phyloP scores from a whole-genome alignment of 768 basidiomycete genomes.

The Tricholoma furcatifolium region DNA sequence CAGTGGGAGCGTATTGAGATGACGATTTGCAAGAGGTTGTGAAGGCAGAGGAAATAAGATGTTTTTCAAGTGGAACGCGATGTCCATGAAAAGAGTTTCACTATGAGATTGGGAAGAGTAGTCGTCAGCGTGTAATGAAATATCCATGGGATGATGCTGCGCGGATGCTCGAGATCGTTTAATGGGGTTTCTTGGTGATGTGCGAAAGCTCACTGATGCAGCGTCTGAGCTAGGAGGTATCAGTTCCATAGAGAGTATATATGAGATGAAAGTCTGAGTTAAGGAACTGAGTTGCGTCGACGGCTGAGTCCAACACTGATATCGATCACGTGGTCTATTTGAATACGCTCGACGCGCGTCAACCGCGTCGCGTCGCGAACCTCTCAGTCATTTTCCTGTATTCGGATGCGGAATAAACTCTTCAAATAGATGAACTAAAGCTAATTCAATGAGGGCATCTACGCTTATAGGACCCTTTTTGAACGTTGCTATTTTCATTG shows the following conservation, averaged over 20 bases:
- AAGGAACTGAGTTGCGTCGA: no score
- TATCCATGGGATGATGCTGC: constrained; percentile 7
- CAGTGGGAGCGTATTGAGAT: constrained; percentile 25
- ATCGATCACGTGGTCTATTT: no score
- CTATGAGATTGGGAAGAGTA: constrained; percentile 5
- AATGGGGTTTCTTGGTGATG: constrained; percentile 40
- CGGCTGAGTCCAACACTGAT: no score
- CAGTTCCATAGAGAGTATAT: constrained; percentile 4
- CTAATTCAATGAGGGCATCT: no score
- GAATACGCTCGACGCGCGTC: no score
- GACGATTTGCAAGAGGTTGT: constrained; percentile 13
- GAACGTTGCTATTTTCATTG: no score
- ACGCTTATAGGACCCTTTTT: no score
- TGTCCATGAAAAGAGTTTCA: constrained; percentile 10
- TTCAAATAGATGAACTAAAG: background rate
- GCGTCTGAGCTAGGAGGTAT: constrained; percentile 21
- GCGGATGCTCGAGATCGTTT: constrained; percentile 36
- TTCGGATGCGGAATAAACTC: background rate
- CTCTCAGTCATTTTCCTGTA: no score
- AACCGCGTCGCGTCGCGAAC: no score
- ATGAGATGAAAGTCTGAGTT: no score
- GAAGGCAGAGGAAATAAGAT: constrained; percentile 13
- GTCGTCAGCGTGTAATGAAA: constrained; percentile 5
- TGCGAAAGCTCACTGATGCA: constrained; percentile 38
- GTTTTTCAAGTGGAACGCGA: constrained; percentile 10